Base-by-base conservation (phyloP, 495 filamentous ascomycete species). In the Xylaria curta region DNA sequence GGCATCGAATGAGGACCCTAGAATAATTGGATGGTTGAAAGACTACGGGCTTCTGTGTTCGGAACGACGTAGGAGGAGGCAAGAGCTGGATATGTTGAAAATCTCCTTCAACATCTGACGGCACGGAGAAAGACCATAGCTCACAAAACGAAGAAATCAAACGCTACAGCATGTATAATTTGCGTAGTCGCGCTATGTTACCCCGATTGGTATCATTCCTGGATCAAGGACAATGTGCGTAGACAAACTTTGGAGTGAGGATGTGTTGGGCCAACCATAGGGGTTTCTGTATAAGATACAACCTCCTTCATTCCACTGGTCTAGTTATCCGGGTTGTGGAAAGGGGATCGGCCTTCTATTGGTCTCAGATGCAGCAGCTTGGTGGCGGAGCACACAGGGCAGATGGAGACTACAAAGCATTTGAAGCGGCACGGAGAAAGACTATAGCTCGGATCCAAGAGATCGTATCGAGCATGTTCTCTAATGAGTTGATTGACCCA, bases 131-230 rank as follows among this genome's bases (percentile, higher is more conserved):
- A n/a, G n/a, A n/a, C n/a, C n/a, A n/a, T n/a, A n/a, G n/a, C n/a
- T n/a, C 86, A 7, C 78, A 86, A 47, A 91, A 92, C 68, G 80
- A 85, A 15, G 85, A 88, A 19, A 90, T 94, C 74, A 88, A 90
- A 72, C 79, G 83, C 4, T 86, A 89, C 10, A 94, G 89, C 0
- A 78, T 97, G 8, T 93, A 83, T 76, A 85, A 91, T 72, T 78
- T 93, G 2, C 86, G 88, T 65, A 82, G 53, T 67, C 56, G 74
- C n/a, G 47, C 42, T 17, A 69, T 28, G 44, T 58, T 36, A 4
- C 28, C 46, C 15, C 51, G 60, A n/a, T n/a, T n/a, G 10, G 5
- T 17, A 36, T 66, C 47, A 53, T 46, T 38, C 31, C 10, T 66
- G 36, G 26, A 19, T 13, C 24, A 44, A 33, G 13, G 24, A 49